Evolutionary conservation across 2,329 filamentous ascomycete species (phyloP).

Genomic region (Alternaria incomplexa): DNA sequence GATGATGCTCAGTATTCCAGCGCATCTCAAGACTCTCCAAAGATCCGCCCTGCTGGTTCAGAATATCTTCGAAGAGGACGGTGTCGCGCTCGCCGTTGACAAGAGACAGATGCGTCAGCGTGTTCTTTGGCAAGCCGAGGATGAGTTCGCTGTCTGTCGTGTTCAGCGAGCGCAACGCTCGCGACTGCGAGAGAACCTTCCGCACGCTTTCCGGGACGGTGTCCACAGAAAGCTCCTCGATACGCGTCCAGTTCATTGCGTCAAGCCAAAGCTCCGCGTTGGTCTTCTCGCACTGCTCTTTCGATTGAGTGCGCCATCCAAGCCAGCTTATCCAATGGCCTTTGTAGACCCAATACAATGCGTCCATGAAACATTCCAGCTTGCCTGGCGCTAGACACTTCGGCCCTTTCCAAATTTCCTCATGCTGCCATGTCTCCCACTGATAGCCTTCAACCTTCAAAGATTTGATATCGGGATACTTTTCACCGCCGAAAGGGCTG

Average conservation of each 20-base stretch:
- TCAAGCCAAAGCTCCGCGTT: slow-evolving; percentile 19
- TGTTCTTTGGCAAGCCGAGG: slow-evolving; percentile 4
- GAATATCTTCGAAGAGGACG: neutral
- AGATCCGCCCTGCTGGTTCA: slow-evolving; percentile 14
- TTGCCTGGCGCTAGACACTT: neutral
- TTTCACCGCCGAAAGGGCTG: slow-evolving; percentile 9
- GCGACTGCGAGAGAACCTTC: neutral
- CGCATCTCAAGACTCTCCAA: slow-evolving; percentile 10
- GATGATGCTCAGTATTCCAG: neutral
- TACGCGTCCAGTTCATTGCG: slow-evolving; percentile 17
- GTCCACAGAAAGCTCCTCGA: slow-evolving; percentile 8
- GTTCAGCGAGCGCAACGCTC: slow-evolving; percentile 4
- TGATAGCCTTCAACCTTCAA: slow-evolving; percentile 15
- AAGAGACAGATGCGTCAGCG: slow-evolving; percentile 11
- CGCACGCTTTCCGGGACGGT: neutral
- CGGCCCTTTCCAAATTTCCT: neutral
- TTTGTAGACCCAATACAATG: neutral
- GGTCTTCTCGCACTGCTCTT: slow-evolving; percentile 8
- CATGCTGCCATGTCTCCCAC: neutral
- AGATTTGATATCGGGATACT: slow-evolving; percentile 13
- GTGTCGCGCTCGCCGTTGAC: neutral
- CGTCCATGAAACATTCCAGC: neutral
- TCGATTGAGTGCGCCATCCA: neutral
- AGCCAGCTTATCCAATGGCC: slow-evolving; percentile 3
- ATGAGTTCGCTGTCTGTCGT: slow-evolving; percentile 10